These are phyloP conservation scores for Myxozyma melibiosi DNA, from an alignment of 805 yeast species.

Conservation along the genomic window DNA sequence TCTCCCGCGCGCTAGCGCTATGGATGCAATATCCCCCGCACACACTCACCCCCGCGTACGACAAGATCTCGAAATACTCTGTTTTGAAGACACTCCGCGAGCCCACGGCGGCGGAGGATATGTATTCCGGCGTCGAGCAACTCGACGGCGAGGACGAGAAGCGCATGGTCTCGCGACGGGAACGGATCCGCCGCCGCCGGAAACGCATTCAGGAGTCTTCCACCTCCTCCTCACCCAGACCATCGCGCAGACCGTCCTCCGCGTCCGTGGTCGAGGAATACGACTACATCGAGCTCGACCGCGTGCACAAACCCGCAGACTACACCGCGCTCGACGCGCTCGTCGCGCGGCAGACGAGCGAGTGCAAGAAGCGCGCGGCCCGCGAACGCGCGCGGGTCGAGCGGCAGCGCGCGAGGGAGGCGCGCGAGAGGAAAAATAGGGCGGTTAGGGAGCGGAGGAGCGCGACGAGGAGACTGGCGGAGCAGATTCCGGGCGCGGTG, in stretches of 20 bases:
- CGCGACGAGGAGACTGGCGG: not conserved
- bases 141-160: too few relatives aligned
- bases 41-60: constrained; percentile 33
- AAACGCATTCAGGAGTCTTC: too few relatives aligned
- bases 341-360: constrained; percentile 13
- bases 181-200: not conserved
- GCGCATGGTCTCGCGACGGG: too few relatives aligned
- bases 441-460: not conserved
- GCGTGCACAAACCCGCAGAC: constrained; percentile 13
- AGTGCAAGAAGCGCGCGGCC: constrained; percentile 13
- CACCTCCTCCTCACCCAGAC: not conserved
- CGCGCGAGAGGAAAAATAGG: constrained; percentile 1
- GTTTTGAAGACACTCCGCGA: constrained; percentile 39
- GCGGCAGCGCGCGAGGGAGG: not conserved
- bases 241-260: not conserved
- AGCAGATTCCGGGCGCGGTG: not conserved
- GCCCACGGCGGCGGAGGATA: not conserved
- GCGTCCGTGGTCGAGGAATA: constrained; percentile 12
- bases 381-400: not conserved
- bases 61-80: constrained; percentile 39
- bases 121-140: not conserved
- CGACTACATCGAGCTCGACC: constrained; percentile 26
- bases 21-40: constrained; percentile 33
- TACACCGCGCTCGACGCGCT: constrained; percentile 13
- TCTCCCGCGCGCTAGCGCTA: constrained; percentile 34